Base-by-base conservation (phyloP, 805 yeast species). In the Saccharomycopsis olivae region DNA sequence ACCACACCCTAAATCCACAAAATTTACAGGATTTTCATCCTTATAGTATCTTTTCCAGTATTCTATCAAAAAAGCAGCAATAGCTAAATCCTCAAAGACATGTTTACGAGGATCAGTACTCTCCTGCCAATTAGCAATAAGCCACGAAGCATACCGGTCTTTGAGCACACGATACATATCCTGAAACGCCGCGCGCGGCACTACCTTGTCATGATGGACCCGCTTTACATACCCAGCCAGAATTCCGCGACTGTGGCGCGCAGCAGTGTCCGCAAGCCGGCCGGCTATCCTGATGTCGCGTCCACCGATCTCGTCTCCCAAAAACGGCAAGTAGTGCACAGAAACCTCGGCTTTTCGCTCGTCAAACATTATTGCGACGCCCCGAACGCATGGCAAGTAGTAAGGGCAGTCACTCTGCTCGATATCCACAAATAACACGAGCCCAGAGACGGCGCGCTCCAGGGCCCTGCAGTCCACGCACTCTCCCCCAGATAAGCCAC, bases 21-120 rank as follows among this genome's bases (percentile, higher is more conserved):
- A 89, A 51, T 78, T 78, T 3, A 54, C 51, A 30, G 64, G 60
- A 25, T 54, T 56, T 17, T 48, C 50, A 24, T 54, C 50, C 38
- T 60, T 66, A 48, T 69, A 71, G 33, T 71, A 66, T 34, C 68
- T 62, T 5, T 59, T 59, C 97, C 97, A 89, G 27, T 84, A 66
- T 59, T 85, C 95, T 20, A 89, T 83, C 46, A 89, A 64, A 51
- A 89, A 89, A 0, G 96, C 95, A 1, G 96, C 96, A 50, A 89
- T 88, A 3, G 95, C 94, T 39, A 89, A 72, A 56, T 89, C 97
- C 63, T 89, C 97, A 61, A 88, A 89, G 0, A 89, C 96, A 60
- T 89, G 97, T 56, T 89, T 89, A 50, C 79, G 73, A 2, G 96
- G 96, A 58, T 89, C 96, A 2, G 97, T 89, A 23, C 79, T 76